A percentile compares a stretch with the other conserved stretches of the same genome.
Evolutionary conservation across 768 basidiomycete genomes (phyloP).

Genomic region (Auricularia heimuer): DNA sequence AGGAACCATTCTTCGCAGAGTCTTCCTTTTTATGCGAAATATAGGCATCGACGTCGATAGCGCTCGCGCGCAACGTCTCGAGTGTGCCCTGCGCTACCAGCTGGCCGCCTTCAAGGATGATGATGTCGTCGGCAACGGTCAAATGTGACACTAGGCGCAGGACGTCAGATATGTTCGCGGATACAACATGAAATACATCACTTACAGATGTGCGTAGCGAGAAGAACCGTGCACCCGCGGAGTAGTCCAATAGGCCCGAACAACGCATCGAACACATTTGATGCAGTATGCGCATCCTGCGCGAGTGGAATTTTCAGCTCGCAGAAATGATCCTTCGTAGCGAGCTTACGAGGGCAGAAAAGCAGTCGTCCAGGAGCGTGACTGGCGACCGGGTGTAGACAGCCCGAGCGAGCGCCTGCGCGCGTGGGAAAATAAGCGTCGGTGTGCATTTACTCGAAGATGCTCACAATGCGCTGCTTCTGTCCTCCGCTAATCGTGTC

Average conservation of each 20-base stretch:
- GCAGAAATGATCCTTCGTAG: no score
- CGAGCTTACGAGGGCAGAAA: neutral
- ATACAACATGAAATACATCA: neutral
- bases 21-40: neutral
- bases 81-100: neutral
- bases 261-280: neutral
- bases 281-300: neutral
- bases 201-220: neutral
- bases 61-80: neutral
- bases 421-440: neutral
- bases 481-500: slow-evolving; percentile 5
- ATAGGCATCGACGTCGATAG: neutral
- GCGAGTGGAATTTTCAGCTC: no score
- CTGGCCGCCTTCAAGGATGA: neutral
- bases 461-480: neutral
- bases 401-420: neutral
- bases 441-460: neutral
- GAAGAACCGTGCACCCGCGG: neutral
- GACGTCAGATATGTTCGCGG: neutral
- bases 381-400: neutral
- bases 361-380: neutral
- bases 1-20: neutral
- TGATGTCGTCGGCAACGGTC: neutral
- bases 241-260: neutral
- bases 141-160: neutral